These are phyloP conservation scores for Scleroderma citrinum DNA, from an alignment of 768 basidiomycete genomes.

Conservation along the genomic window DNA sequence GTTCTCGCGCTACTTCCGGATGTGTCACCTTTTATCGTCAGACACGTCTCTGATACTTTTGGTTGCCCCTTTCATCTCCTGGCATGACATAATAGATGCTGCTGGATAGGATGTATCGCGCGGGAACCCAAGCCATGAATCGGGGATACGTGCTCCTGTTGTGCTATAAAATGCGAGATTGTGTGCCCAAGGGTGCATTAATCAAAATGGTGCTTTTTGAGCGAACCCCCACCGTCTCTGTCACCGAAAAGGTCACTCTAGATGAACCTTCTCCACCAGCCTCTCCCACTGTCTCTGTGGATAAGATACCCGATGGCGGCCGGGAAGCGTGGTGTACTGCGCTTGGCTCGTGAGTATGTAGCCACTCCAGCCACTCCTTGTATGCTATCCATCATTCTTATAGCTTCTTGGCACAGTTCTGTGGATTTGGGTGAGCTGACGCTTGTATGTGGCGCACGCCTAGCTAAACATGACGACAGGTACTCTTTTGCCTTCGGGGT, in stretches of 20 bases:
- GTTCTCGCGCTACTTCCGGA: not conserved
- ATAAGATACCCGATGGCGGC: constrained; percentile 6
- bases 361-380: not conserved
- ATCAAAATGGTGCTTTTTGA: not conserved
- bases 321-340: constrained; percentile 21
- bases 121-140: not conserved
- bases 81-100: not conserved
- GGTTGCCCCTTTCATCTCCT: not conserved
- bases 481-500: constrained; percentile 22
- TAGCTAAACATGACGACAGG: constrained; percentile 1
- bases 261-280: not conserved
- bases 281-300: not conserved
- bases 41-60: no score
- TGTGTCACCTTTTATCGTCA: not conserved
- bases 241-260: not conserved
- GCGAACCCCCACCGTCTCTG: not conserved
- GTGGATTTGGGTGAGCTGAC: constrained; percentile 18
- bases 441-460: not conserved
- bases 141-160: not conserved
- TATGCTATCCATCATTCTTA: not conserved
- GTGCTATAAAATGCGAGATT: not conserved
- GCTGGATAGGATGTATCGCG: not conserved
- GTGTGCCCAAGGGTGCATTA: not conserved
- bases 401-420: constrained; percentile 23
- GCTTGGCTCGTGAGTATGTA: constrained; percentile 16